phyloP scores from a whole-genome alignment of 345 rosid genomes.

The Sisymbrium altissimum region DNA sequence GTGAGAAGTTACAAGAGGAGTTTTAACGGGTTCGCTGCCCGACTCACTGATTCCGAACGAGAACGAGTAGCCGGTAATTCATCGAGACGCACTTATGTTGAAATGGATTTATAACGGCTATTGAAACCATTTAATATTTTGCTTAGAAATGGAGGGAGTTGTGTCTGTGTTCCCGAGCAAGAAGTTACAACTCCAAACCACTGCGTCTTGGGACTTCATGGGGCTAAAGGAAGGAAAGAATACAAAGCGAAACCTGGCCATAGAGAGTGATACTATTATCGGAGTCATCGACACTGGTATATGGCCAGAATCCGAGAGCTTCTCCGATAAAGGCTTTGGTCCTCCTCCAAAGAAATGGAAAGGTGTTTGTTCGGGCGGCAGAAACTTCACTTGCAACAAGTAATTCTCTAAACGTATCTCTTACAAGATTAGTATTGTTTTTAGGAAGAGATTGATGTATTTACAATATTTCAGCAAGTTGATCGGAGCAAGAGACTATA shows the following conservation, averaged over 20 bases:
- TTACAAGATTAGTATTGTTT: background rate
- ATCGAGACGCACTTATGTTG: background rate
- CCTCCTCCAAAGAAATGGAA: conserved; percentile 55
- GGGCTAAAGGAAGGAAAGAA: conserved; percentile 34
- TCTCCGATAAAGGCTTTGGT: conserved; percentile 43
- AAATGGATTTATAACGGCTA: background rate
- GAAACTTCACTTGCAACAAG: conserved; percentile 60
- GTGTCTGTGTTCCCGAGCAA: conserved; percentile 47
- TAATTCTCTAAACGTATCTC: background rate
- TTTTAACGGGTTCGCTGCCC: conserved; percentile 63
- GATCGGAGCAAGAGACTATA: conserved; percentile 50
- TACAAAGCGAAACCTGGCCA: background rate
- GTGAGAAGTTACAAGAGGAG: conserved; percentile 54
- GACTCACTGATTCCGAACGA: conserved; percentile 44
- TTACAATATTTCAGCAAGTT: conserved; percentile 37
- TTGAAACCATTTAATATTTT: background rate
- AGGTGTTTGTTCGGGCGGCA: conserved; percentile 41
- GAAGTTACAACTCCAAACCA: conserved; percentile 38
- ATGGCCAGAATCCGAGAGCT: conserved; percentile 53
- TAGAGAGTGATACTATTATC: conserved; percentile 39
- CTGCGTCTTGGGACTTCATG: conserved; percentile 58
- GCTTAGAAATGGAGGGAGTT: conserved; percentile 38
- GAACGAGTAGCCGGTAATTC: conserved; percentile 40
- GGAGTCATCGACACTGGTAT: conserved; percentile 45
- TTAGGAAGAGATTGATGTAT: background rate